Conservation (phyloP, 2,329 filamentous ascomycete genomes). For the Colletotrichum sp. region DNA sequence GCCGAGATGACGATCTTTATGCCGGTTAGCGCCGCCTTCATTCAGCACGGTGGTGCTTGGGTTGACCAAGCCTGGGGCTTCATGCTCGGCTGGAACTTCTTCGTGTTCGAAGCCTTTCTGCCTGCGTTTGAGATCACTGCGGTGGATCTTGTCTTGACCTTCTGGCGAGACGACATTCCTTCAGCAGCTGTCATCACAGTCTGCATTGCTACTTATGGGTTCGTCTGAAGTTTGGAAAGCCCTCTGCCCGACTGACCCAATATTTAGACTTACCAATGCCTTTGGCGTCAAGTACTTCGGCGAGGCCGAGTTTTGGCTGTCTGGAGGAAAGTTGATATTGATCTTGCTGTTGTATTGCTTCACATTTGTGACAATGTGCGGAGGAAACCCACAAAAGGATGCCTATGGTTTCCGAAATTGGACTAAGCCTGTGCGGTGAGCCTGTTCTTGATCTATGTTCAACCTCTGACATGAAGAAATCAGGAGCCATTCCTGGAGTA, state of each 20-base stretch:
- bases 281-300: conserved; percentile 19
- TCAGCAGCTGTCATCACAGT: conserved; percentile 19
- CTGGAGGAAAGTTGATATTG: conserved; percentile 66
- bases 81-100: conserved; percentile 53
- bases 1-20: conserved; percentile 52
- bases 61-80: conserved; percentile 55
- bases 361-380: conserved; percentile 79
- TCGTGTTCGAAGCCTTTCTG: conserved; percentile 53
- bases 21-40: conserved; percentile 53
- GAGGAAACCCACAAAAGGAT: conserved; percentile 73
- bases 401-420: conserved; percentile 74
- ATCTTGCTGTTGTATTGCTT: conserved; percentile 72
- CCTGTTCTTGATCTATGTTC: conserved; percentile 42
- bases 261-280: conserved; percentile 28
- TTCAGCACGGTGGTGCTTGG: conserved; percentile 52
- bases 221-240: conserved; percentile 12
- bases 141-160: conserved; percentile 39
- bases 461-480: conserved; percentile 29
- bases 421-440: conserved; percentile 53
- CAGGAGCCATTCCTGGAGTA: not conserved
- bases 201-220: not conserved
- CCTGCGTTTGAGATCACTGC: conserved; percentile 57
- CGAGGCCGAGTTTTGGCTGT: conserved; percentile 74
- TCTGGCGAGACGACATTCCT: conserved; percentile 37
- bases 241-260: not conserved